phyloP scores from a whole-genome alignment of 768 basidiomycete species.

The Lactarius akahatsu region DNA sequence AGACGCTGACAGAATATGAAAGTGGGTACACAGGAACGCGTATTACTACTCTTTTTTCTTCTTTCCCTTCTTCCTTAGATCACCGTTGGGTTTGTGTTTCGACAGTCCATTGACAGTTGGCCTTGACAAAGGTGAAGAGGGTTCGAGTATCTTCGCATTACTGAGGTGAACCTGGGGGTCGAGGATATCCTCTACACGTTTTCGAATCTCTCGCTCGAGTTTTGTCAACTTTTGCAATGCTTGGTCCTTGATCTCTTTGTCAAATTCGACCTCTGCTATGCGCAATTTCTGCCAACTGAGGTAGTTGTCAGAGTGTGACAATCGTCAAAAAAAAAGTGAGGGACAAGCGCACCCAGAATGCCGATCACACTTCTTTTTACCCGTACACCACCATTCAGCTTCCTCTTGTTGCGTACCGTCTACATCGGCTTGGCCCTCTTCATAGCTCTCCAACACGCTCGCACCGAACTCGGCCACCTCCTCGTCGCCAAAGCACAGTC shows the following conservation, averaged over 20 bases:
- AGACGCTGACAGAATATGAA: slow-evolving; percentile 5
- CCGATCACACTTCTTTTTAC: slow-evolving; percentile 71
- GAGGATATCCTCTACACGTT: slow-evolving; percentile 70
- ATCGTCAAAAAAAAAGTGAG: not conserved
- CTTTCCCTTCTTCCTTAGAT: slow-evolving; percentile 29
- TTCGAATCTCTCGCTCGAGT: slow-evolving; percentile 75
- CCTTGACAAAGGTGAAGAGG: slow-evolving; percentile 29
- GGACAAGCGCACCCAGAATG: slow-evolving; percentile 61
- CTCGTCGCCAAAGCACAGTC: slow-evolving; percentile 79
- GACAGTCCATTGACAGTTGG: slow-evolving; percentile 35
- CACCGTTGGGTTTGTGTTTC: slow-evolving; percentile 29
- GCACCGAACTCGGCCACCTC: slow-evolving; percentile 71
- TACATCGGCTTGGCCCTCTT: slow-evolving; percentile 43
- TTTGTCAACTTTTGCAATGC: slow-evolving; percentile 64
- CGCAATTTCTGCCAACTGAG: slow-evolving; percentile 79
- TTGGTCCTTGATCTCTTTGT: slow-evolving; percentile 73
- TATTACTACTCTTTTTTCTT: slow-evolving; percentile 26
- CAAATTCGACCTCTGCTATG: slow-evolving; percentile 65
- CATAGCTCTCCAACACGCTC: slow-evolving; percentile 68
- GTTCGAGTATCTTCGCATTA: slow-evolving; percentile 13
- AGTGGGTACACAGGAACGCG: not conserved
- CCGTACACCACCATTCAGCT: slow-evolving; percentile 77
- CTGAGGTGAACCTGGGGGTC: slow-evolving; percentile 31
- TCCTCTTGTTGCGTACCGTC: slow-evolving; percentile 36
- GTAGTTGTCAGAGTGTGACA: slow-evolving; percentile 20